Evolutionary conservation across 345 rosid species (phyloP).

Genomic region (Euphorbia pulcherrima): DNA sequence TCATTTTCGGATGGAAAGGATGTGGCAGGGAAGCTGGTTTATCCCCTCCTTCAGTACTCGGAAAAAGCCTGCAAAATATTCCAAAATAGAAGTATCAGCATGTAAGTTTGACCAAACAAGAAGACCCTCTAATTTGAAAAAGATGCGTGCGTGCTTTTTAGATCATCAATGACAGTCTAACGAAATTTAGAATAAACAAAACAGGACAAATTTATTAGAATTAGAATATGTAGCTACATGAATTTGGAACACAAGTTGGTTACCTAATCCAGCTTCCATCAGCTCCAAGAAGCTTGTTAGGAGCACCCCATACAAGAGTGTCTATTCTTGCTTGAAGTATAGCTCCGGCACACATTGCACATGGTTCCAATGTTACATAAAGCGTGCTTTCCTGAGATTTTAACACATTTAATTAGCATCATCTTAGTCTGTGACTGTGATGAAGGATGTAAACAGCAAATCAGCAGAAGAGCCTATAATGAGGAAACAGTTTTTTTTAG

Average conservation of each 20-base stretch:
- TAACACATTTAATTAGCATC: neutral
- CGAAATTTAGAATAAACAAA: neutral
- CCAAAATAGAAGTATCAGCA: neutral
- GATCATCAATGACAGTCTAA: neutral
- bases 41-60: conserved; percentile 43
- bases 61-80: conserved; percentile 60
- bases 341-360: conserved; percentile 99
- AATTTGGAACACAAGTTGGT: conserved; percentile 6
- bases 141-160: neutral
- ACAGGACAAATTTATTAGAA: neutral
- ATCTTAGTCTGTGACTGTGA: neutral
- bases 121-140: neutral
- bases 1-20: conserved; percentile 93
- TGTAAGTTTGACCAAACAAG: neutral
- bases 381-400: conserved; percentile 67
- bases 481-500: neutral
- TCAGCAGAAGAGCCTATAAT: neutral
- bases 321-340: conserved; percentile 90
- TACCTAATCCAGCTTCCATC: conserved; percentile 98
- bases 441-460: neutral
- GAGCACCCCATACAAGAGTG: conserved; percentile 97
- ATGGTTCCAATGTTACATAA: conserved; percentile 94
- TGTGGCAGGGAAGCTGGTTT: conserved; percentile 79
- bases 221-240: neutral
- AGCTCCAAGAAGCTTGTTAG: conserved; percentile 96